Percentiles rank a stretch among this genome's conserved stretches.
Conservation (phyloP, 176 grass and related monocot genomes). For the Juncus inflexus region DNA sequence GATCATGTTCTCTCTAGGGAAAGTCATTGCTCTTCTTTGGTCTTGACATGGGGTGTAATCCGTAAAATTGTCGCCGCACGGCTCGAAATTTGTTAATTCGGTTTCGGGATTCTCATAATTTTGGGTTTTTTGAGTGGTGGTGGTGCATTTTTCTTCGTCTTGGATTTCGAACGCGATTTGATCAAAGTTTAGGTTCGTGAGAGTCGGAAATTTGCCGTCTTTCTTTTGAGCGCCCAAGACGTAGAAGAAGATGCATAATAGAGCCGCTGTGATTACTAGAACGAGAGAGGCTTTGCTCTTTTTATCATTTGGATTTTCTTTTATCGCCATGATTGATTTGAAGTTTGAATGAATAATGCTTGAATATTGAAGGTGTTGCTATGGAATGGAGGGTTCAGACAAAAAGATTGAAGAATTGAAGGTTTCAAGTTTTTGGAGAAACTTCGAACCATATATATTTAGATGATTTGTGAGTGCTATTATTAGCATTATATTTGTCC, state of each 20-base stretch:
- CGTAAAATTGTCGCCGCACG: constrained; percentile 50
- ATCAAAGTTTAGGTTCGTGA: constrained; percentile 41
- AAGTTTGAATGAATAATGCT: neutral
- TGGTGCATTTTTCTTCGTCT: constrained; percentile 34
- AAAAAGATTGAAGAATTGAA: no score
- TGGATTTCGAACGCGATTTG: constrained; percentile 49
- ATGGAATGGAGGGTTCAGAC: no score
- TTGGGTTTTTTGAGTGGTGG: constrained; percentile 38
- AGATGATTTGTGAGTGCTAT: no score
- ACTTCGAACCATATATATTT: no score
- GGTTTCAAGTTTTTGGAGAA: no score
- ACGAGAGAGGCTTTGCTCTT: constrained; percentile 49
- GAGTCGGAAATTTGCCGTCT: constrained; percentile 32
- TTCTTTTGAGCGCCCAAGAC: constrained; percentile 69
- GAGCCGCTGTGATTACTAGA: constrained; percentile 46
- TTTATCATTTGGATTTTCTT: constrained; percentile 38
- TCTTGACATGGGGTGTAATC: constrained; percentile 95
- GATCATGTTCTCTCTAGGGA: constrained; percentile 71
- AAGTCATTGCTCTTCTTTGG: constrained; percentile 78
- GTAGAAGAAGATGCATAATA: constrained; percentile 75
- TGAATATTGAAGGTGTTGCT: no score
- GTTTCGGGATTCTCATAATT: neutral
- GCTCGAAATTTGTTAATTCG: constrained; percentile 24
- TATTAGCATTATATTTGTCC: no score
- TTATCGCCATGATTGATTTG: constrained; percentile 47